A percentile compares a stretch with the other conserved stretches of the same genome.
Evolutionary conservation across 2,329 filamentous ascomycete genomes (phyloP).

Genomic region (Salinomyces thailandicus): DNA sequence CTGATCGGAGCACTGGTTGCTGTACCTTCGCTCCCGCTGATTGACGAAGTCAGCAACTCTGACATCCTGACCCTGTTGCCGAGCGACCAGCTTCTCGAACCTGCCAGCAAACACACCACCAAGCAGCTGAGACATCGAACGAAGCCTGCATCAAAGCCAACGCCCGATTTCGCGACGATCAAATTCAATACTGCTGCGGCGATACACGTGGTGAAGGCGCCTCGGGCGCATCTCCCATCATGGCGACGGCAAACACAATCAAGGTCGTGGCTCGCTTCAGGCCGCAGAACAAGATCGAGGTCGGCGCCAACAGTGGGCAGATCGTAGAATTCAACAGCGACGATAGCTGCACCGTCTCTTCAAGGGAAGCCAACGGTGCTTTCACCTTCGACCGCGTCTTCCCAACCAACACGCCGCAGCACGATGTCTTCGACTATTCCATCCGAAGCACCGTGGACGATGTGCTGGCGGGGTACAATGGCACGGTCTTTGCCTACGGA

Average conservation of each 20-base stretch:
- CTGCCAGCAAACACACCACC: no score
- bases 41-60: no score
- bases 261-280: conserved; percentile 93
- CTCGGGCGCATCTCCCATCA: conserved; percentile 6
- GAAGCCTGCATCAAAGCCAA: no score
- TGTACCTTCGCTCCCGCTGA: neutral
- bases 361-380: conserved; percentile 62
- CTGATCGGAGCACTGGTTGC: neutral
- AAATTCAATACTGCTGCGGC: no score
- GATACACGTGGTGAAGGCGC: no score
- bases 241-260: conserved; percentile 26
- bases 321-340: conserved; percentile 82
- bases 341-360: conserved; percentile 84
- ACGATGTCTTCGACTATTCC: conserved; percentile 95
- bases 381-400: conserved; percentile 99
- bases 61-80: no score
- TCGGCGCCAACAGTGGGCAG: conserved; percentile 78
- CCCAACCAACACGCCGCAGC: conserved; percentile 81
- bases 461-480: conserved; percentile 98
- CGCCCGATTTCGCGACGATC: no score
- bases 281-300: conserved; percentile 90
- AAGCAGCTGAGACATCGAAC: no score
- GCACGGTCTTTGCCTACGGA: conserved; percentile 95
- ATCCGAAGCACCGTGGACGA: conserved; percentile 94
- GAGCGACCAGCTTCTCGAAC: no score